Evolutionary conservation across 805 yeast genomes (phyloP).

Genomic region (Cyberlindnera galapagoensis): DNA sequence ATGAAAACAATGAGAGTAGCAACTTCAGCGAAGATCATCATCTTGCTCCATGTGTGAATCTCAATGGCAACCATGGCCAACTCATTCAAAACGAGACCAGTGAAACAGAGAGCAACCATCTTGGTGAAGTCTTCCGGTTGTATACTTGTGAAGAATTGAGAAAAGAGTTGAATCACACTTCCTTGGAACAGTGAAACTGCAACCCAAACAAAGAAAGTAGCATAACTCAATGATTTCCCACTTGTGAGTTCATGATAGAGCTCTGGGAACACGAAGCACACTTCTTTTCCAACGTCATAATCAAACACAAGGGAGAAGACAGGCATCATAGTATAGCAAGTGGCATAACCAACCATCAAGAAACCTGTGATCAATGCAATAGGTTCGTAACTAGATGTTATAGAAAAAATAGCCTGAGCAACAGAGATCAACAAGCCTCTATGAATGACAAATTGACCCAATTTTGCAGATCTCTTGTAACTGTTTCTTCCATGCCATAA

Average conservation of each 20-base stretch:
- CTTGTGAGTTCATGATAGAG: slow-evolving; percentile 85
- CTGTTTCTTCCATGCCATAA: slow-evolving; percentile 99
- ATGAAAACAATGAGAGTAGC: slow-evolving; percentile 62
- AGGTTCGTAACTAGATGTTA: slow-evolving; percentile 85
- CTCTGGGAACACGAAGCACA: slow-evolving; percentile 90
- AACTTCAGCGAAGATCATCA: slow-evolving; percentile 68
- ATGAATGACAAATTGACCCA: slow-evolving; percentile 94
- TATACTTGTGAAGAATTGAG: slow-evolving; percentile 72
- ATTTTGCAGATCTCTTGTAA: slow-evolving; percentile 89
- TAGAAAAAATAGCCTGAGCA: slow-evolving; percentile 90
- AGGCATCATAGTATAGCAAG: slow-evolving; percentile 96
- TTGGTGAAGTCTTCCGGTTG: slow-evolving; percentile 44
- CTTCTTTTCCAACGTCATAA: slow-evolving; percentile 81
- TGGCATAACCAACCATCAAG: slow-evolving; percentile 97
- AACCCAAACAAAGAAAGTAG: slow-evolving; percentile 89
- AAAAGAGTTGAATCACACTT: slow-evolving; percentile 67
- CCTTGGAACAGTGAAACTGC: slow-evolving; percentile 90
- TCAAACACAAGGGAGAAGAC: slow-evolving; percentile 91
- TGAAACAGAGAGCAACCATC: slow-evolving; percentile 84
- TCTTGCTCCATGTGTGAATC: slow-evolving; percentile 83
- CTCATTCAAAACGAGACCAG: slow-evolving; percentile 78
- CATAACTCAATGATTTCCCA: slow-evolving; percentile 80
- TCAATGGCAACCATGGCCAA: slow-evolving; percentile 90
- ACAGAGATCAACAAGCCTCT: slow-evolving; percentile 91
- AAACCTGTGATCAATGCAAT: slow-evolving; percentile 93